Percentiles rank a stretch among this genome's conserved stretches.
phyloP scores from a whole-genome alignment of 352 stramenopile species.

The Halophytophthora batemanensis region DNA sequence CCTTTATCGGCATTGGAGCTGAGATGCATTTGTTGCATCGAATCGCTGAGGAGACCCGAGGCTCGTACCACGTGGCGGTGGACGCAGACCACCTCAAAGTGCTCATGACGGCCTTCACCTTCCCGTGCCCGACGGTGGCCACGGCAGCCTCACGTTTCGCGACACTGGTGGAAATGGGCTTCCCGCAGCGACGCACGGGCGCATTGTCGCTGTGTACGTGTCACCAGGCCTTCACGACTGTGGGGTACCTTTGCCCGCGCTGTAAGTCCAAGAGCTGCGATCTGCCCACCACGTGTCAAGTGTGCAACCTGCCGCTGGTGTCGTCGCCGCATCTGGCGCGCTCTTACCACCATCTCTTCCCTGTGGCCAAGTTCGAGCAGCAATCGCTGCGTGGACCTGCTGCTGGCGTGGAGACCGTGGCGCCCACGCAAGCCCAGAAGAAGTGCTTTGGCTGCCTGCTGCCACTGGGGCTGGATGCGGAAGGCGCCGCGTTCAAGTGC shows the following conservation, averaged over 20 bases:
- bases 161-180: conserved; percentile 84
- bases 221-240: conserved; percentile 85
- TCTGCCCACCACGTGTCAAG: conserved; percentile 93
- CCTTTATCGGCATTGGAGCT: conserved; percentile 92
- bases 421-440: conserved; percentile 16
- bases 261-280: conserved; percentile 95
- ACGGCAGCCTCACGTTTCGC: conserved; percentile 65
- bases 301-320: conserved; percentile 96
- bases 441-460: conserved; percentile 86
- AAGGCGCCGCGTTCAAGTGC: conserved; percentile 78
- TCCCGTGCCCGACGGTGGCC: conserved; percentile 88
- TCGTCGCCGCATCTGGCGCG: conserved; percentile 96
- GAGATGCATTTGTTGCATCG: conserved; percentile 91
- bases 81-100: conserved; percentile 91
- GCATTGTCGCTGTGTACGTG: conserved; percentile 83
- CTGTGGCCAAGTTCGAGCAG: conserved; percentile 92
- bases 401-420: conserved; percentile 16
- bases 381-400: conserved; percentile 31
- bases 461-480: conserved; percentile 40
- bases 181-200: conserved; percentile 70
- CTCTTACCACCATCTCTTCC: conserved; percentile 98
- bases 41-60: conserved; percentile 90
- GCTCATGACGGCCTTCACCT: conserved; percentile 92
- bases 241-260: conserved; percentile 92
- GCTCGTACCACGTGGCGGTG: conserved; percentile 92